phyloP scores from a whole-genome alignment of 176 grass and related monocot genomes.

The Pontederia crassipes region DNA sequence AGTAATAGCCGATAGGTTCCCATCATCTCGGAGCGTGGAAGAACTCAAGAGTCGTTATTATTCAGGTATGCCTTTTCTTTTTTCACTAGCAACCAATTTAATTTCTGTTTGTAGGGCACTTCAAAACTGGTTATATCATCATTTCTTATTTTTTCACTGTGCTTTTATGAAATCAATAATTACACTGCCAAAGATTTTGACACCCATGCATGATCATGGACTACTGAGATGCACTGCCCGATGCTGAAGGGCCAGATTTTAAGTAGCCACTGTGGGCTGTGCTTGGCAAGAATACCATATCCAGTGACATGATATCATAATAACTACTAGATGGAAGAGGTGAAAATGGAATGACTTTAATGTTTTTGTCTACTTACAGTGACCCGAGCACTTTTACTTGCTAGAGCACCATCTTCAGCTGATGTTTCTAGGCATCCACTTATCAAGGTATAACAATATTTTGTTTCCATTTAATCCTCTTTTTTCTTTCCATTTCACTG shows the following conservation, averaged over 20 bases:
- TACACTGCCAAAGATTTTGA: neutral
- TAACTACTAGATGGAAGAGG: no score
- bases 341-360: neutral
- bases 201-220: no score
- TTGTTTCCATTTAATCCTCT: neutral
- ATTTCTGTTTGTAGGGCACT: no score
- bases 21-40: constrained; percentile 55
- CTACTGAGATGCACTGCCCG: no score
- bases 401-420: constrained; percentile 65
- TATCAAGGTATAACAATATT: constrained; percentile 45
- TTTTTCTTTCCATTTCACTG: constrained; percentile 15
- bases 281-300: no score
- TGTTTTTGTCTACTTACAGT: constrained; percentile 34
- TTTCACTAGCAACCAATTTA: neutral
- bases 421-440: constrained; percentile 82
- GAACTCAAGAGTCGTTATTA: constrained; percentile 95
- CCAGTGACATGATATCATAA: no score
- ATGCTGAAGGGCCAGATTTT: no score
- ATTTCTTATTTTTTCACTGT: neutral
- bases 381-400: constrained; percentile 62
- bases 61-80: constrained; percentile 41
- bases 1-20: constrained; percentile 87
- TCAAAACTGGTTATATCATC: no score
- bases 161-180: neutral
- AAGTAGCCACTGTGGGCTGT: no score